Evolutionary conservation across 768 basidiomycete species (phyloP).

Genomic region (Chalciporus piperatus): DNA sequence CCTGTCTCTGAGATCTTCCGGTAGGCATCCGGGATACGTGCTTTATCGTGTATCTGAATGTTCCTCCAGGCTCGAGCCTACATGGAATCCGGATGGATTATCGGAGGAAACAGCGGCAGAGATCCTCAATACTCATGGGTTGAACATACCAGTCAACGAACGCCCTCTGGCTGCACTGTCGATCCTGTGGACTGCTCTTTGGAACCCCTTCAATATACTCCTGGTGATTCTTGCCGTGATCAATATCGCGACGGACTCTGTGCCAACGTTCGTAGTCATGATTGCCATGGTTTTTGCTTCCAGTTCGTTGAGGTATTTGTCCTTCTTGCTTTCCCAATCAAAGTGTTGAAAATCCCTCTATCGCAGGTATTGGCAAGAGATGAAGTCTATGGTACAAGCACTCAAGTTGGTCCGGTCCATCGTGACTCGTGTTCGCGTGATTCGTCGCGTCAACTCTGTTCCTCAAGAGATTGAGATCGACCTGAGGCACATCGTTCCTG

Average conservation of each 20-base stretch:
- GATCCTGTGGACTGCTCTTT: constrained; percentile 32
- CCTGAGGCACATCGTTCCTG: constrained; percentile 30
- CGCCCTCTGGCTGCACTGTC: constrained; percentile 29
- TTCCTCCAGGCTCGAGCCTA: constrained; percentile 22
- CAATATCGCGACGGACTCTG: constrained; percentile 32
- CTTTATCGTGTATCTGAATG: background rate
- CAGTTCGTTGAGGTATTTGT: constrained; percentile 28
- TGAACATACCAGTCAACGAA: constrained; percentile 30
- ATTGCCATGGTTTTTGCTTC: constrained; percentile 36
- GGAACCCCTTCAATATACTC: constrained; percentile 36
- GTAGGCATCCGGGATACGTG: constrained; percentile 11
- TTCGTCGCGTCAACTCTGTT: constrained; percentile 24
- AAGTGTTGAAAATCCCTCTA: background rate
- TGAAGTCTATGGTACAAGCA: constrained; percentile 35
- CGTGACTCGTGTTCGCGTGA: constrained; percentile 31
- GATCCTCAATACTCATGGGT: constrained; percentile 22
- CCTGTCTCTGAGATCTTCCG: constrained; percentile 22
- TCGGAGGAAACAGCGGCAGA: constrained; percentile 18
- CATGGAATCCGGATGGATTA: constrained; percentile 26
- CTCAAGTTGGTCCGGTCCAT: constrained; percentile 33
- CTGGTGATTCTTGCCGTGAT: constrained; percentile 30
- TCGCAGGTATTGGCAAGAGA: constrained; percentile 32
- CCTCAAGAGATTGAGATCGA: constrained; percentile 31
- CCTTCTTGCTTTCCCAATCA: background rate
- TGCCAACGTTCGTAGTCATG: constrained; percentile 35